These are phyloP conservation scores for Globisporangium solare DNA, from an alignment of 352 stramenopile genomes.

Conservation along the genomic window DNA sequence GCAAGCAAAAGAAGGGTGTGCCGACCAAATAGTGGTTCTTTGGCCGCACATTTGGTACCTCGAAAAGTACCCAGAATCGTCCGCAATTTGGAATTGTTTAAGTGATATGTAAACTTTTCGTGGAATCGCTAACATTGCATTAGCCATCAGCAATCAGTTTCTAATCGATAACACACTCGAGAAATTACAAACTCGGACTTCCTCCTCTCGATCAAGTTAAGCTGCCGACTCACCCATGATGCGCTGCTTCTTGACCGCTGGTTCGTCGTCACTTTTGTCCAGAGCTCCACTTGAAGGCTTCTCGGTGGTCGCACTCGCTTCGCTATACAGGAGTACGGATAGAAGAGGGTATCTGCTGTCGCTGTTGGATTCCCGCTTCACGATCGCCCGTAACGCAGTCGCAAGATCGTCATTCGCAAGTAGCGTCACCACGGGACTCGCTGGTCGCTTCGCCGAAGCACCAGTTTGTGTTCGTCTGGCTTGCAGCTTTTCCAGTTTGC, in stretches of 20 bases:
- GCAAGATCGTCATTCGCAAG: conserved; percentile 45
- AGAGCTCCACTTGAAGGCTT: conserved; percentile 3
- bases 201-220: background rate
- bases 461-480: conserved; percentile 19
- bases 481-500: conserved; percentile 65
- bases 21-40: too few relatives aligned
- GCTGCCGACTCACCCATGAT: conserved; percentile 23
- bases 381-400: conserved; percentile 32
- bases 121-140: too few relatives aligned
- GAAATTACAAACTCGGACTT: background rate
- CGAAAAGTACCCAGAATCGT: too few relatives aligned
- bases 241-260: conserved; percentile 53
- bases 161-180: background rate
- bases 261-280: conserved; percentile 27
- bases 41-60: too few relatives aligned
- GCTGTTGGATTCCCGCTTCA: conserved; percentile 10
- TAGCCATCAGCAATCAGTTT: too few relatives aligned
- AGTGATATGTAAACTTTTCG: too few relatives aligned
- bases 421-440: conserved; percentile 20
- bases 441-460: conserved; percentile 7
- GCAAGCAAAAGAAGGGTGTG: background rate
- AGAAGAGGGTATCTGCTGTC: conserved; percentile 21
- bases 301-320: background rate
- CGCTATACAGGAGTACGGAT: conserved; percentile 13
- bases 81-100: too few relatives aligned